A percentile compares a stretch with the other conserved stretches of the same genome.
phyloP scores from a whole-genome alignment of 2,329 filamentous ascomycete genomes.

The Sporothrix pallida region DNA sequence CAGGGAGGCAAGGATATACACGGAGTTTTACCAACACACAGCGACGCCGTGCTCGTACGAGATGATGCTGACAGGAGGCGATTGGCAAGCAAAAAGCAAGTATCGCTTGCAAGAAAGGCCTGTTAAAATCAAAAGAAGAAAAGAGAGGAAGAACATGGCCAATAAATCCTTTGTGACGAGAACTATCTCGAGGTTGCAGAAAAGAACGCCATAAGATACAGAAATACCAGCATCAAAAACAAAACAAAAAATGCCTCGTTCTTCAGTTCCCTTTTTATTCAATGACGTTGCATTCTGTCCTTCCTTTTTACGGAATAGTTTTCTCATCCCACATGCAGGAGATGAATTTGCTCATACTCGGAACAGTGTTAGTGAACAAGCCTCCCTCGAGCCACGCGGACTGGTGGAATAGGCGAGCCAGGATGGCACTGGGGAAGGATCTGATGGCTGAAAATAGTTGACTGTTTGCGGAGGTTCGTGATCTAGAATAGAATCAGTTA shows the following conservation, averaged over 20 bases:
- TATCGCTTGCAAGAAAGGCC: not conserved
- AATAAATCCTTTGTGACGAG: not conserved
- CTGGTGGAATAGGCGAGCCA: not conserved
- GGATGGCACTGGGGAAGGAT: constrained; percentile 5
- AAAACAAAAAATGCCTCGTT: not conserved
- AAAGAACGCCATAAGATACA: not conserved
- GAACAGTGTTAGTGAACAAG: not conserved
- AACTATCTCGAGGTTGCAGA: not conserved
- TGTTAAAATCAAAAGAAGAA: not conserved
- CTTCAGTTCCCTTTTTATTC: not conserved
- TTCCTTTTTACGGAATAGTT: not conserved
- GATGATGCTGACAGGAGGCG: not conserved
- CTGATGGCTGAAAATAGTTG: not conserved
- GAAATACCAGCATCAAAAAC: not conserved
- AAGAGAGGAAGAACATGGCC: not conserved
- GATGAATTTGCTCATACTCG: not conserved
- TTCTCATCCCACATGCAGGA: not conserved
- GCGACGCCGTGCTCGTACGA: not conserved
- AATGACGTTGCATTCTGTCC: not conserved
- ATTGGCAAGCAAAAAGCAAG: not conserved
- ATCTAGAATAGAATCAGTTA: not conserved
- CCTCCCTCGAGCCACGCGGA: not conserved
- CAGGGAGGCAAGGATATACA: not conserved
- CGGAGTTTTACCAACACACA: not conserved
- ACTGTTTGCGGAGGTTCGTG: not conserved